phyloP scores from a whole-genome alignment of 2,329 filamentous ascomycete genomes.

The Xylaria arbuscula region DNA sequence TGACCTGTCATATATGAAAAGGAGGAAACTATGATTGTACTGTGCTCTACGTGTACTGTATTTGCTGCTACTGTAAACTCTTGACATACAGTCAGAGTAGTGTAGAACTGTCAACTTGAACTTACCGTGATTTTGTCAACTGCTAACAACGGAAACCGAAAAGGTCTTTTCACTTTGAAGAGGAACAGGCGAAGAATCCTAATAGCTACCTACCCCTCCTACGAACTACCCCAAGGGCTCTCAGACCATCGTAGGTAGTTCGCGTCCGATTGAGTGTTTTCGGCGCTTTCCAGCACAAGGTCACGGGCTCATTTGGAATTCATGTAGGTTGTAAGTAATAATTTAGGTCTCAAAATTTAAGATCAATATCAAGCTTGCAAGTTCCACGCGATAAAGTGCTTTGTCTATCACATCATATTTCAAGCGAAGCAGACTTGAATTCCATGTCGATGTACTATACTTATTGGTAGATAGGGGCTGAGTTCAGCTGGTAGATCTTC shows the following conservation, averaged over 20 bases:
- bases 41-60: conserved; percentile 22
- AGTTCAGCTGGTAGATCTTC: conserved; percentile 16
- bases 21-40: conserved; percentile 9
- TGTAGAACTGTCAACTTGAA: neutral
- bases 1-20: conserved; percentile 20
- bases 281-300: conserved; percentile 18
- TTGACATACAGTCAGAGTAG: too few relatives aligned
- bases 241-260: neutral
- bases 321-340: conserved; percentile 10
- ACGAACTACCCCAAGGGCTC: conserved; percentile 5
- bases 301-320: conserved; percentile 7
- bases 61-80: neutral
- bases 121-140: conserved; percentile 13
- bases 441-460: conserved; percentile 19
- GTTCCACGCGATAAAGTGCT: neutral
- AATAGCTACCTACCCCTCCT: conserved; percentile 7
- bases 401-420: conserved; percentile 2
- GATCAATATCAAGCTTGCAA: neutral
- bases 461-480: conserved; percentile 18
- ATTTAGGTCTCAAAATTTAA: conserved; percentile 14
- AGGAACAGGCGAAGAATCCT: conserved; percentile 18
- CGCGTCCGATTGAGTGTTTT: conserved; percentile 13
- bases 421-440: neutral
- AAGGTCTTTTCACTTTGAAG: neutral
- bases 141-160: neutral